These are phyloP conservation scores for Rubroshorea leprosula DNA, from an alignment of 345 rosid genomes.

Conservation along the genomic window DNA sequence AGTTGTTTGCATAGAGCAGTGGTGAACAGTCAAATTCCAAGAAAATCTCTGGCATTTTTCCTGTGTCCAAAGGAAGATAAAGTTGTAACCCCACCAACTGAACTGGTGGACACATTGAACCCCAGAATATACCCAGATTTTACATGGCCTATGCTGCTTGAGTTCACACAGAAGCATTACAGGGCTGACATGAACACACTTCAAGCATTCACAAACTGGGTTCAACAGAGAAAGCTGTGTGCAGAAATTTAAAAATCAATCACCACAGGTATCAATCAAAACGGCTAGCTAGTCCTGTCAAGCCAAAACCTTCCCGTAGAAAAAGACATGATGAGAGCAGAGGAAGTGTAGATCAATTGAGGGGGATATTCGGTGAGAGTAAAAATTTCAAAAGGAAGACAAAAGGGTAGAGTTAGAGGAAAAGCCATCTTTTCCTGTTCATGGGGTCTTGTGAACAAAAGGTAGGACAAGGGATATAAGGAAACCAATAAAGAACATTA, in stretches of 20 bases:
- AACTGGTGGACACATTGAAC: slow-evolving; percentile 31
- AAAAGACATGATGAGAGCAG: no score
- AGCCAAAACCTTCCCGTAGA: no score
- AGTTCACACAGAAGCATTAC: slow-evolving; percentile 50
- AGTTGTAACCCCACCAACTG: slow-evolving; percentile 60
- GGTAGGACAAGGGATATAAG: slow-evolving; percentile 13
- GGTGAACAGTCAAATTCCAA: slow-evolving; percentile 45
- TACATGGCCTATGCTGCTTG: slow-evolving; percentile 66
- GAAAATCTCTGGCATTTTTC: slow-evolving; percentile 57
- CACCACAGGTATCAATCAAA: no score
- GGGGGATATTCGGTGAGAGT: no score
- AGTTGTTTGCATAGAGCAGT: slow-evolving; percentile 71
- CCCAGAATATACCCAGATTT: slow-evolving; percentile 61
- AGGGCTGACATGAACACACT: slow-evolving; percentile 44
- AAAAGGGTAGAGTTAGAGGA: slow-evolving; percentile 11
- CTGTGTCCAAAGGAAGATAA: slow-evolving; percentile 54
- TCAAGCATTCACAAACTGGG: slow-evolving; percentile 37
- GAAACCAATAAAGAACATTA: slow-evolving; percentile 16
- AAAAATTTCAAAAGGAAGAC: slow-evolving; percentile 4
- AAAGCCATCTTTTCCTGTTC: slow-evolving; percentile 16
- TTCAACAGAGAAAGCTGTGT: slow-evolving; percentile 9
- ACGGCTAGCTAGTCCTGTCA: no score
- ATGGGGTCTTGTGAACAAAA: slow-evolving; percentile 15
- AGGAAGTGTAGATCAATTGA: no score
- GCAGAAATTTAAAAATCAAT: no score